A percentile compares a stretch with the other conserved stretches of the same genome.
These are phyloP conservation scores for Cladorrhinum sp. DNA, from an alignment of 2,329 filamentous ascomycete species.

Conservation along the genomic window DNA sequence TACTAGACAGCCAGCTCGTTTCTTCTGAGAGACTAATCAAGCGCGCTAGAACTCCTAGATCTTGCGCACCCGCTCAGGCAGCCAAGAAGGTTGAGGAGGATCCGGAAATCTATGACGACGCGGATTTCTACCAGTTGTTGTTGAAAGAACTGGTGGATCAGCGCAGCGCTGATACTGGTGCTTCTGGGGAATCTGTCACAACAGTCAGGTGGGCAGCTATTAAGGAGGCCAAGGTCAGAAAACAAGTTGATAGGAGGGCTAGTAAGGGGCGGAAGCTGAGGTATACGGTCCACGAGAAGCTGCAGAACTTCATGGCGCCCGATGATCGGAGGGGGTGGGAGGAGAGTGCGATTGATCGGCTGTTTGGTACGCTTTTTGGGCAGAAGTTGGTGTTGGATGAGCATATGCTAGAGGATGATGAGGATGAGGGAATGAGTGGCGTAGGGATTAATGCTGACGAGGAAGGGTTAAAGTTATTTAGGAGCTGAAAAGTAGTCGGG, in stretches of 20 bases:
- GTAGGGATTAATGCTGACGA: constrained; percentile 51
- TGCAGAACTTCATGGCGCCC: constrained; percentile 96
- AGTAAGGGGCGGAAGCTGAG: constrained; percentile 93
- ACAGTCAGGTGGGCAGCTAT: constrained; percentile 64
- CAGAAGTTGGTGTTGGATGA: constrained; percentile 66
- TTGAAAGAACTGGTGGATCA: constrained; percentile 92
- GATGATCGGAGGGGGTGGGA: constrained; percentile 82
- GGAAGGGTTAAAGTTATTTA: constrained; percentile 53
- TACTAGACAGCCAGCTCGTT: constrained; percentile 66
- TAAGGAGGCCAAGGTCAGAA: constrained; percentile 75
- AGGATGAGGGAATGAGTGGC: constrained; percentile 51
- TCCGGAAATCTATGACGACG: constrained; percentile 78
- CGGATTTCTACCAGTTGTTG: constrained; percentile 89
- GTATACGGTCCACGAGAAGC: constrained; percentile 92
- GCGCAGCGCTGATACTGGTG: constrained; percentile 66
- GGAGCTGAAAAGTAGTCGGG: too few relatives aligned
- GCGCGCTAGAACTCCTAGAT: constrained; percentile 68
- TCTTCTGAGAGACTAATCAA: constrained; percentile 65
- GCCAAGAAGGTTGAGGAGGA: constrained; percentile 57
- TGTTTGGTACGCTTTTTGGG: constrained; percentile 74
- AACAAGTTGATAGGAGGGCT: constrained; percentile 86
- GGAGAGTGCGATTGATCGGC: constrained; percentile 70
- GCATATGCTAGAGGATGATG: constrained; percentile 39
- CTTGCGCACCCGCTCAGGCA: constrained; percentile 70
- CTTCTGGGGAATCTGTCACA: constrained; percentile 44